These are phyloP conservation scores for Neolentinus lepideus DNA, from an alignment of 1,284 basidiomycete genomes.

Conservation along the genomic window DNA sequence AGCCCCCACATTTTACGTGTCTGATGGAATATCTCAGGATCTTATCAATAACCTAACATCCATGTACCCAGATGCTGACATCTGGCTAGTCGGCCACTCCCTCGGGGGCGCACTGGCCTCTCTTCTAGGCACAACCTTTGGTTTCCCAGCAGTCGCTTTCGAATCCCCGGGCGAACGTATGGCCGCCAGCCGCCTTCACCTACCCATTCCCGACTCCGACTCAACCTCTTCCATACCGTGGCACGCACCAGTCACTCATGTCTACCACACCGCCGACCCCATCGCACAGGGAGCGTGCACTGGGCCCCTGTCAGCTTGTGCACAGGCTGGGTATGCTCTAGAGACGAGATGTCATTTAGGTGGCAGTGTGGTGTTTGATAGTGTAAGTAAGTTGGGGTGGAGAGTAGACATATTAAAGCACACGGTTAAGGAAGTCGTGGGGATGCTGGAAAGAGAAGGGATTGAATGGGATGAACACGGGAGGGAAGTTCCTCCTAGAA, in stretches of 20 bases:
- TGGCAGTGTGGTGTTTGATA: conserved; percentile 83
- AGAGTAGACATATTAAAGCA: conserved; percentile 73
- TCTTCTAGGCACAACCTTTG: conserved; percentile 88
- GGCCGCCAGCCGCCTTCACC: conserved; percentile 80
- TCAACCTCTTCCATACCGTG: conserved; percentile 7
- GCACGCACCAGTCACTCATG: conserved; percentile 50
- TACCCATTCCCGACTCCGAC: conserved; percentile 56
- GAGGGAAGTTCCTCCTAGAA: conserved; percentile 25
- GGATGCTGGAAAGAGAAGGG: conserved; percentile 60
- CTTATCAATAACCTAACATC: conserved; percentile 78
- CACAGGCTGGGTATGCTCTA: conserved; percentile 63
- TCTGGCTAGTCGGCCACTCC: conserved; percentile 91
- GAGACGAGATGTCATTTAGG: conserved; percentile 62
- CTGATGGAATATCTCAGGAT: conserved; percentile 29
- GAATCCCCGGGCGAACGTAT: conserved; percentile 90
- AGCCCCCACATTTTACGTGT: background rate
- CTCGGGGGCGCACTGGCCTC: conserved; percentile 87
- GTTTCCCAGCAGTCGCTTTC: conserved; percentile 89
- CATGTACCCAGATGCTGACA: conserved; percentile 78
- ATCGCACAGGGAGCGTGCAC: conserved; percentile 75
- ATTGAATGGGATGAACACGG: conserved; percentile 33
- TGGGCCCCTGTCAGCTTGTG: conserved; percentile 57
- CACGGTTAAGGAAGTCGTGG: conserved; percentile 69
- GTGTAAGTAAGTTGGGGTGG: conserved; percentile 82
- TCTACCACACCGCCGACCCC: conserved; percentile 79